These are phyloP conservation scores for Cyclotella kingstonii DNA, from an alignment of 108 stramenopile species.

Conservation along the genomic window DNA sequence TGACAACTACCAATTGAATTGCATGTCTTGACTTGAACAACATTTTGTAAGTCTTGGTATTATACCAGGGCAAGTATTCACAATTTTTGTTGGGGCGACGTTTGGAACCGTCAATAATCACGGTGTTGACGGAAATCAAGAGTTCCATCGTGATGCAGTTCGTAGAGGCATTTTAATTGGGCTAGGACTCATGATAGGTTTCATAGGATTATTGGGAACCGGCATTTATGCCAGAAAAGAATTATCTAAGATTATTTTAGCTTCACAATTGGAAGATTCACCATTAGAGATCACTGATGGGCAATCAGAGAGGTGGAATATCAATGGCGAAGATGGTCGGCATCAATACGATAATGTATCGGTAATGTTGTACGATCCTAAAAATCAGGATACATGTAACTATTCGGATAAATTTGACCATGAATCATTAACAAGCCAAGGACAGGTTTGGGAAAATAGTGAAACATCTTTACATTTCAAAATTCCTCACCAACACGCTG, in stretches of 20 bases:
- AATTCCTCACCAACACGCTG: too few relatives aligned
- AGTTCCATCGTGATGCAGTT: constrained; percentile 21
- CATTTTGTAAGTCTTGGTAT: constrained; percentile 16
- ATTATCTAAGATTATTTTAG: constrained; percentile 40
- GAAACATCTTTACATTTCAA: neutral
- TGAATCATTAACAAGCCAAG: neutral
- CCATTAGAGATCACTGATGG: too few relatives aligned
- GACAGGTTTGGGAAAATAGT: neutral
- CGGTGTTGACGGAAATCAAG: constrained; percentile 40
- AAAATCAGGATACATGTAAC: constrained; percentile 20
- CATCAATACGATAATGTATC: neutral
- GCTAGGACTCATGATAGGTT: constrained; percentile 27
- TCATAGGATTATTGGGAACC: constrained; percentile 37
- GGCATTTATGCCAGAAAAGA: constrained; percentile 40
- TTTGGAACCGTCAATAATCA: constrained; percentile 19
- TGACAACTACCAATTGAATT: too few relatives aligned
- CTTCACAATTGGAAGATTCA: constrained; percentile 28
- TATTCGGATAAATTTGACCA: neutral
- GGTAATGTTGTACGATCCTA: constrained; percentile 6
- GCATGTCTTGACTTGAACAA: too few relatives aligned
- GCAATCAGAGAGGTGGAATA: constrained; percentile 18
- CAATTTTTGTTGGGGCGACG: constrained; percentile 41
- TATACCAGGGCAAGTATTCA: constrained; percentile 32
- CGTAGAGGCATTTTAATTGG: constrained; percentile 33
- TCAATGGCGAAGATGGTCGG: neutral